Conservation (phyloP, 495 filamentous ascomycete genomes). For the Podospora conica region DNA sequence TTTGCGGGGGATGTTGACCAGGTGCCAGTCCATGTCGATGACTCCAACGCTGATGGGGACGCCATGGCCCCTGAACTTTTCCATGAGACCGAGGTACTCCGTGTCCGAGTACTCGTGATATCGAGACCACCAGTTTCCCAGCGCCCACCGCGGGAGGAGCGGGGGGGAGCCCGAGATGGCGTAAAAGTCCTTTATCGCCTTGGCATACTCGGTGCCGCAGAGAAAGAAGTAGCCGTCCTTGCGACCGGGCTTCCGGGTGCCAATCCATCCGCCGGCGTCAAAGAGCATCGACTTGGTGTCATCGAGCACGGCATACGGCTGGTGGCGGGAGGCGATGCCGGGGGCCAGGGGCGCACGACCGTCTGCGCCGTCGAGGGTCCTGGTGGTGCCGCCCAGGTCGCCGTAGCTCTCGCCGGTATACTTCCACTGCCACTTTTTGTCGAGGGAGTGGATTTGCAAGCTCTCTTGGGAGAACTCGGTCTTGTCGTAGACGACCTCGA, state of each 20-base stretch:
- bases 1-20: slow-evolving; percentile 30
- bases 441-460: slow-evolving; percentile 33
- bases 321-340: slow-evolving; percentile 40
- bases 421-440: slow-evolving; percentile 34
- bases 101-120: slow-evolving; percentile 47
- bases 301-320: slow-evolving; percentile 45
- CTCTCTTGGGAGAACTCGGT: slow-evolving; percentile 41
- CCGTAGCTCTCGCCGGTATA: slow-evolving; percentile 38
- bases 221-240: slow-evolving; percentile 54
- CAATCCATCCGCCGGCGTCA: slow-evolving; percentile 42
- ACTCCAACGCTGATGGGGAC: slow-evolving; percentile 53
- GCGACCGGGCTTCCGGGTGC: slow-evolving; percentile 35
- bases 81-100: slow-evolving; percentile 50
- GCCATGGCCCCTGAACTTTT: slow-evolving; percentile 37
- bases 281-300: slow-evolving; percentile 55
- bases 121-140: slow-evolving; percentile 61
- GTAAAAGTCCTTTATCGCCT: slow-evolving; percentile 50
- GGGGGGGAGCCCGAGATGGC: slow-evolving; percentile 50
- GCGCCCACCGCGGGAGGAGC: slow-evolving; percentile 47
- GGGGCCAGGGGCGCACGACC: slow-evolving; percentile 43
- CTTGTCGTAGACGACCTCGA: slow-evolving; percentile 50
- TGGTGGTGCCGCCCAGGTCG: slow-evolving; percentile 47
- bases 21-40: slow-evolving; percentile 60
- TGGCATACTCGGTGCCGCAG: slow-evolving; percentile 49
- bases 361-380: slow-evolving; percentile 49